Conservation (phyloP, 2,329 filamentous ascomycete genomes). For the Ophiostoma sp. region DNA sequence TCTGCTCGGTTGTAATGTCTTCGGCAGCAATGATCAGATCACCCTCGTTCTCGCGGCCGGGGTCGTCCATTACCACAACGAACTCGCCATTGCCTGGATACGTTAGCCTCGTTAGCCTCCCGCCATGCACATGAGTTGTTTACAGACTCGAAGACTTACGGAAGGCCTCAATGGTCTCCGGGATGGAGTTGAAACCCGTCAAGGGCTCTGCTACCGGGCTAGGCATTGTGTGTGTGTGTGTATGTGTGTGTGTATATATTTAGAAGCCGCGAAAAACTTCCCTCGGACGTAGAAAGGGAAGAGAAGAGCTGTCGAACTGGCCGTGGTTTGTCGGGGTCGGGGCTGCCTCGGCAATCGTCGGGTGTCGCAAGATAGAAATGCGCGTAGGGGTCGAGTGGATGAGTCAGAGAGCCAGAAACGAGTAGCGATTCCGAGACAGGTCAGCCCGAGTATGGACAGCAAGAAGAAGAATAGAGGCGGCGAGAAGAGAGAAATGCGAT, state of each 20-base stretch:
- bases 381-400: not conserved
- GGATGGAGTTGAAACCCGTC: conserved; percentile 57
- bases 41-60: conserved; percentile 92
- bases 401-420: not conserved
- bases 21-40: conserved; percentile 93
- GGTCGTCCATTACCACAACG: conserved; percentile 89
- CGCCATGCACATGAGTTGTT: no score
- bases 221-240: conserved; percentile 40
- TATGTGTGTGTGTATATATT: not conserved
- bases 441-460: no score
- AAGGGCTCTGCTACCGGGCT: conserved; percentile 30
- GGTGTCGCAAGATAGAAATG: conserved; percentile 12
- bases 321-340: not conserved
- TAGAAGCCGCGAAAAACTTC: not conserved
- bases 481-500: not conserved
- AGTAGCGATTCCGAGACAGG: not conserved
- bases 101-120: not conserved
- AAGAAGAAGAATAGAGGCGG: no score
- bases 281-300: not conserved
- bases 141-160: conserved; percentile 41
- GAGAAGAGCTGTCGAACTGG: not conserved
- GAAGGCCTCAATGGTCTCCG: conserved; percentile 59
- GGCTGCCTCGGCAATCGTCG: conserved; percentile 18
- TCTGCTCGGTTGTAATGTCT: conserved; percentile 77
- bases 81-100: conserved; percentile 53